phyloP scores from a whole-genome alignment of 352 stramenopile species.

The Globisporangium barbulae region DNA sequence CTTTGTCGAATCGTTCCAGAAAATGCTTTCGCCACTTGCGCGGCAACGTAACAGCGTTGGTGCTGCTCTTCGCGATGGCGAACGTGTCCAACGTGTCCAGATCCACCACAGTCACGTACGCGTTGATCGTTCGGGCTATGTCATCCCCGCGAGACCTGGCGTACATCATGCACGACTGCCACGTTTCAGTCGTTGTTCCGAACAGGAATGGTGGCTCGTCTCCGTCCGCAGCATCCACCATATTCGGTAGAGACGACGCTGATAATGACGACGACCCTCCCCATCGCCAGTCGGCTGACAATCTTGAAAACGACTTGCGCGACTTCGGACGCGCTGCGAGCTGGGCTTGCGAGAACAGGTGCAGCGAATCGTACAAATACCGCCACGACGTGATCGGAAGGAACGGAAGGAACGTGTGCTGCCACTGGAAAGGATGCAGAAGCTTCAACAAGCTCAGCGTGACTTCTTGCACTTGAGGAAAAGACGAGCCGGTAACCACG shows the following conservation, averaged over 20 bases:
- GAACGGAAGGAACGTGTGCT: slow-evolving; percentile 77
- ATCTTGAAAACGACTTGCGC: slow-evolving; percentile 50
- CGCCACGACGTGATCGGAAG: slow-evolving; percentile 68
- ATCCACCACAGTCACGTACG: slow-evolving; percentile 70
- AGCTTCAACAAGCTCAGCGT: slow-evolving; percentile 65
- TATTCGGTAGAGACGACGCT: slow-evolving; percentile 1
- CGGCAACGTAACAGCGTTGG: slow-evolving; percentile 54
- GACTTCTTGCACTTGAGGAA: slow-evolving; percentile 74
- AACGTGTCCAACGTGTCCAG: slow-evolving; percentile 55
- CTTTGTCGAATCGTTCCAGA: slow-evolving; percentile 67
- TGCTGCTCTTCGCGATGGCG: slow-evolving; percentile 47
- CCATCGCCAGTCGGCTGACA: slow-evolving; percentile 70
- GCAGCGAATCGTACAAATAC: slow-evolving; percentile 61
- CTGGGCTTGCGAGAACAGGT: slow-evolving; percentile 53
- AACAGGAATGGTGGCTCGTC: slow-evolving; percentile 67
- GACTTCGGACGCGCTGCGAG: slow-evolving; percentile 47
- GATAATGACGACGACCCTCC: slow-evolving; percentile 24
- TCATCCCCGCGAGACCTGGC: slow-evolving; percentile 46
- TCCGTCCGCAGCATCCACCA: not conserved
- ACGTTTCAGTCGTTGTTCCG: slow-evolving; percentile 62
- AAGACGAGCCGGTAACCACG: slow-evolving; percentile 70
- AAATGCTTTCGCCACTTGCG: slow-evolving; percentile 79
- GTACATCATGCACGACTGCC: slow-evolving; percentile 55
- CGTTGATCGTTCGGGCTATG: slow-evolving; percentile 38
- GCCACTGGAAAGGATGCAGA: slow-evolving; percentile 77